Conservation (phyloP, 768 basidiomycete species). For the Pleurotus djamor region DNA sequence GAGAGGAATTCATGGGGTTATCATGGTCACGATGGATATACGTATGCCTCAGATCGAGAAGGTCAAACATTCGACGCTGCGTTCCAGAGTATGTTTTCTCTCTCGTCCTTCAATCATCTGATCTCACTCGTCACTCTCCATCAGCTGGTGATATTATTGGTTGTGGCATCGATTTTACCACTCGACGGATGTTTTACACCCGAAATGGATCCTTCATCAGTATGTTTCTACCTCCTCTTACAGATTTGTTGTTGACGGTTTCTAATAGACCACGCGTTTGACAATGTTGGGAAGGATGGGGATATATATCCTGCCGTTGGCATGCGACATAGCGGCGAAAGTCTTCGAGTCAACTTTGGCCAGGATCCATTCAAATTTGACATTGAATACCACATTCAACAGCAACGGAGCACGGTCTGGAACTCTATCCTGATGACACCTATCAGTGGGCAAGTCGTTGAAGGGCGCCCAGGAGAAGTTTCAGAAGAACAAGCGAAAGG, state of each 20-base stretch:
- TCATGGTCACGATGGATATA: conserved; percentile 85
- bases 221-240: conserved; percentile 18
- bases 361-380: conserved; percentile 85
- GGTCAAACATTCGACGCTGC: conserved; percentile 75
- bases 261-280: conserved; percentile 57
- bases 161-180: conserved; percentile 89
- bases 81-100: conserved; percentile 65
- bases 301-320: conserved; percentile 89
- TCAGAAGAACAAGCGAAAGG: conserved; percentile 53
- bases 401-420: conserved; percentile 68
- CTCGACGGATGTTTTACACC: conserved; percentile 81
- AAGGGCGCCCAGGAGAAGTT: conserved; percentile 20
- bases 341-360: conserved; percentile 86
- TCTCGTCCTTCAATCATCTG: background rate
- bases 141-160: conserved; percentile 87
- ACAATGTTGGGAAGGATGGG: conserved; percentile 62
- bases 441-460: conserved; percentile 32
- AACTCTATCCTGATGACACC: conserved; percentile 57
- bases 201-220: conserved; percentile 80
- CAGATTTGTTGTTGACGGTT: conserved; percentile 19
- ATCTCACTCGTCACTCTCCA: background rate
- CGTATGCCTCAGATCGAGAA: conserved; percentile 71
- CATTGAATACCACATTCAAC: conserved; percentile 83
- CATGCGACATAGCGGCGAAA: conserved; percentile 76
- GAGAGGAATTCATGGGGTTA: conserved; percentile 89